Evolutionary conservation across 2,329 filamentous ascomycete species (phyloP).

Genomic region (Cladosporium sp.): DNA sequence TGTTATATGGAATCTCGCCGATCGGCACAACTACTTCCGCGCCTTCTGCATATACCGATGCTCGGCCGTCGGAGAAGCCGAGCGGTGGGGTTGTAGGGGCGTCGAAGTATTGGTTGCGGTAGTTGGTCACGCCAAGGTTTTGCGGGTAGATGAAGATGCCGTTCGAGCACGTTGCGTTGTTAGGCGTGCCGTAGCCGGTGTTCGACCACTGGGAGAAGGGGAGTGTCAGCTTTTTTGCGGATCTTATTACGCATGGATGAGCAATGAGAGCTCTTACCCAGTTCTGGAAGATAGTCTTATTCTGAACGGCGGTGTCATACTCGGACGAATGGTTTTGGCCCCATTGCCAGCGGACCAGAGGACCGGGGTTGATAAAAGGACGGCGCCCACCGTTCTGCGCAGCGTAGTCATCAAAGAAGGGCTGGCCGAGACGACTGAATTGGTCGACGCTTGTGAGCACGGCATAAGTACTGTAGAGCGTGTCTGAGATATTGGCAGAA

Average conservation of each 20-base stretch:
- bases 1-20: conserved; percentile 37
- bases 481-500: background rate
- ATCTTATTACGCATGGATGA: no score
- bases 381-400: background rate
- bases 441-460: no score
- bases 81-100: background rate
- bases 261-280: no score
- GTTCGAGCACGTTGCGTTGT: background rate
- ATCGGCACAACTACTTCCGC: conserved; percentile 38
- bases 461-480: background rate
- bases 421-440: background rate
- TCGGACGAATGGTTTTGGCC: background rate
- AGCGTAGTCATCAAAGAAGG: background rate
- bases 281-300: no score
- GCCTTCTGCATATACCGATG: background rate
- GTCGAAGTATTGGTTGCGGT: background rate
- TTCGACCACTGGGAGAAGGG: background rate
- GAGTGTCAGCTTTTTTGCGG: background rate
- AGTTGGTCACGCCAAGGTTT: background rate
- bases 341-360: background rate
- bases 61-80: background rate
- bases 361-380: background rate
- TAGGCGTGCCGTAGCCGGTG: background rate
- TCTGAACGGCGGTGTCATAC: no score
- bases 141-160: background rate